phyloP scores from a whole-genome alignment of 306 rosid genomes.

The Cicer arietinum region DNA sequence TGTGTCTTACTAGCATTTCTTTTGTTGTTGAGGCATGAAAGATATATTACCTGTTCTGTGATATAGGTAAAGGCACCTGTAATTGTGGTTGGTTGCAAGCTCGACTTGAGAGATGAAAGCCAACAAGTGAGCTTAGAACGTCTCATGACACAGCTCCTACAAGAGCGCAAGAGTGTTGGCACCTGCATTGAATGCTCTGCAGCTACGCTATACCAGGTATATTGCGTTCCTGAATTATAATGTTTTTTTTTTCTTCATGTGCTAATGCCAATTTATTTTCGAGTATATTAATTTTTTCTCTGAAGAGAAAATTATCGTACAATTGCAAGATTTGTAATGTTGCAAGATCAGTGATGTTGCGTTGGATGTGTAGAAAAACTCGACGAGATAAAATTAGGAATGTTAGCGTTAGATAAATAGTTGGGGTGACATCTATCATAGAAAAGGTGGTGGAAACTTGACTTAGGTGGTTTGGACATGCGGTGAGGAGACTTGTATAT shows the following conservation, averaged over 20 bases:
- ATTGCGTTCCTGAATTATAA: conserved; percentile 15
- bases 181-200: conserved; percentile 64
- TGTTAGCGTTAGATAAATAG: too few species aligned
- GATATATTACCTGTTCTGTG: not conserved
- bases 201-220: conserved; percentile 55
- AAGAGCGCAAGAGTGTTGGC: conserved; percentile 43
- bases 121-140: conserved; percentile 56
- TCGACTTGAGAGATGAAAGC: conserved; percentile 54
- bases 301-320: too few species aligned
- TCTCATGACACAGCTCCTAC: conserved; percentile 50
- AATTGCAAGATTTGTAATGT: too few species aligned
- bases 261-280: conserved; percentile 27
- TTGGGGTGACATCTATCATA: too few species aligned
- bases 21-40: not conserved
- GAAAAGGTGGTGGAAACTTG: too few species aligned
- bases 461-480: too few species aligned
- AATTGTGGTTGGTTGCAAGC: conserved; percentile 57
- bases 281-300: not conserved
- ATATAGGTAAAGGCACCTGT: conserved; percentile 55
- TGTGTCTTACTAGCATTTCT: not conserved
- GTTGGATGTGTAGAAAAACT: too few species aligned
- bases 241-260: conserved; percentile 4
- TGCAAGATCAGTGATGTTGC: too few species aligned
- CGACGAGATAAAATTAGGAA: too few species aligned
- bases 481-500: too few species aligned